phyloP scores from a whole-genome alignment of 176 grass and related monocot genomes.

The Secale cereale region DNA sequence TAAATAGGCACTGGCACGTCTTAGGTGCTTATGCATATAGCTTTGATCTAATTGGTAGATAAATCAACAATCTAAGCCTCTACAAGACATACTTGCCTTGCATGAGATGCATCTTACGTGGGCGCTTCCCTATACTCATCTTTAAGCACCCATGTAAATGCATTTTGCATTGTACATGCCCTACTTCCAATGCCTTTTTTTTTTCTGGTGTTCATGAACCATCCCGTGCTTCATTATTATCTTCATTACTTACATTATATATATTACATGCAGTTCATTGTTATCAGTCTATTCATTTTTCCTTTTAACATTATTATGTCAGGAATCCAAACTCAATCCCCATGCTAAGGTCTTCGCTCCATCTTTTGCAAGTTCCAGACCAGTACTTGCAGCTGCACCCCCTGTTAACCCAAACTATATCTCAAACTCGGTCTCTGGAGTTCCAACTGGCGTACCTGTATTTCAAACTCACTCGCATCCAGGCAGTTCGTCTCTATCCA shows the following conservation, averaged over 20 bases:
- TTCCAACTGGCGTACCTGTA: slow-evolving; percentile 49
- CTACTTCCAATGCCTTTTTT: neutral
- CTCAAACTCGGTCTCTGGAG: slow-evolving; percentile 36
- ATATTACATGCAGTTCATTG: neutral
- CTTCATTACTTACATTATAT: neutral
- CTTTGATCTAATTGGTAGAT: neutral
- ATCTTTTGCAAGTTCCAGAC: slow-evolving; percentile 60
- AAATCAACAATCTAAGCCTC: neutral
- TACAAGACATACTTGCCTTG: neutral
- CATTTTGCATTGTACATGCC: neutral
- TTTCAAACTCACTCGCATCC: slow-evolving; percentile 50
- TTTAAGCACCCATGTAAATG: neutral
- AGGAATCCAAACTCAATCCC: slow-evolving; percentile 96
- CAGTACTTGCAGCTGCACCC: slow-evolving; percentile 31
- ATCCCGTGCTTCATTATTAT: neutral
- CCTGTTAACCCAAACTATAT: slow-evolving; percentile 47
- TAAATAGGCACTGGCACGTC: neutral
- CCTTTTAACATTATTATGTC: slow-evolving; percentile 44
- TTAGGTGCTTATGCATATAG: neutral
- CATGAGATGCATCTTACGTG: neutral
- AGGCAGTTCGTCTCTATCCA: slow-evolving; percentile 48
- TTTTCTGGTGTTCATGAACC: neutral
- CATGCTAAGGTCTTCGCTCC: slow-evolving; percentile 80
- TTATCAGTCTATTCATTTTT: slow-evolving; percentile 9
- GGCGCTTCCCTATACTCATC: neutral